Percentiles rank a stretch among this genome's conserved stretches.
These are phyloP conservation scores for Fistulifera solaris DNA, from an alignment of 108 stramenopile species.

Conservation along the genomic window DNA sequence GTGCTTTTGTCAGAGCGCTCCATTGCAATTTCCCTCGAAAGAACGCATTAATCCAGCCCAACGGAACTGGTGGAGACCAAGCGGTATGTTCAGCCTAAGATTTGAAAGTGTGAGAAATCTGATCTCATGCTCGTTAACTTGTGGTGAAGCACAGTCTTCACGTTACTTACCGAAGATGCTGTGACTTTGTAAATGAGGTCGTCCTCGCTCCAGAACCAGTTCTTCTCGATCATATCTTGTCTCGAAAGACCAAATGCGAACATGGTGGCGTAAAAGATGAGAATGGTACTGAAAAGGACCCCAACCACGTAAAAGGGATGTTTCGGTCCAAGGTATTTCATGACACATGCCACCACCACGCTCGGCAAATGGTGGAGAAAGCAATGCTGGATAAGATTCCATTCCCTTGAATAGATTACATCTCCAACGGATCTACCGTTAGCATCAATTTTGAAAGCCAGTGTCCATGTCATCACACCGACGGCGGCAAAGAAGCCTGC, in stretches of 20 bases:
- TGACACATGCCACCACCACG: slow-evolving; percentile 27
- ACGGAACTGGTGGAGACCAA: slow-evolving; percentile 31
- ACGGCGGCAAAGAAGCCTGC: slow-evolving; percentile 71
- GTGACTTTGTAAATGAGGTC: slow-evolving; percentile 43
- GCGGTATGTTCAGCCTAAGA: no score
- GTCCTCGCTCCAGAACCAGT: slow-evolving; percentile 50
- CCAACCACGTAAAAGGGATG: slow-evolving; percentile 45
- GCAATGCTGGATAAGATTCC: slow-evolving; percentile 6
- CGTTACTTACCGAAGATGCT: no score
- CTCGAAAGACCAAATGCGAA: slow-evolving; percentile 26
- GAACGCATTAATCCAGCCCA: slow-evolving; percentile 26
- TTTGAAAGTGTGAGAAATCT: no score
- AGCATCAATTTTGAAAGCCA: slow-evolving; percentile 51
- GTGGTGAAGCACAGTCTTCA: no score
- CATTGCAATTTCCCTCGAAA: slow-evolving; percentile 28
- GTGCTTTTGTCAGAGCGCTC: slow-evolving; percentile 43
- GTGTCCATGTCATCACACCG: slow-evolving; percentile 52
- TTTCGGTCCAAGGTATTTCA: slow-evolving; percentile 47
- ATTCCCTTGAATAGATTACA: slow-evolving; percentile 33
- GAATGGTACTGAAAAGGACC: slow-evolving; percentile 33
- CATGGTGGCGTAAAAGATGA: slow-evolving; percentile 33
- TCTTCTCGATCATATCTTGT: slow-evolving; percentile 33
- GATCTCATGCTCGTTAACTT: no score
- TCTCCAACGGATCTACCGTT: slow-evolving; percentile 26
- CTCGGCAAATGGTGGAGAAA: slow-evolving; percentile 49